A percentile compares a stretch with the other conserved stretches of the same genome.
phyloP scores from a whole-genome alignment of 257 asterid species.

The Anisodus tanguticus region DNA sequence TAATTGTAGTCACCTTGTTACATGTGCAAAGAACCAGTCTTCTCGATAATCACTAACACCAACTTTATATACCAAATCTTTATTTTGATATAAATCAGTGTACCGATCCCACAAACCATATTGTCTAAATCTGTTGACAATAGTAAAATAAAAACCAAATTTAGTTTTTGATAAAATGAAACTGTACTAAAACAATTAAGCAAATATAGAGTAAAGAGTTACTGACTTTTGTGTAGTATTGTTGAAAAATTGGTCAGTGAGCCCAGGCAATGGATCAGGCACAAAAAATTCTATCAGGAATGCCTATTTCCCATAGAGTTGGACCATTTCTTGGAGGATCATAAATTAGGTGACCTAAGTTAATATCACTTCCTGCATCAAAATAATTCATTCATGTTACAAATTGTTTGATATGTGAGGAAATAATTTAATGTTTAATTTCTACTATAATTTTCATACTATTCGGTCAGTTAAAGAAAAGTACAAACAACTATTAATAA shows the following conservation, averaged over 20 bases:
- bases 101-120: constrained; percentile 37
- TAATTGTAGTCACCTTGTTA: constrained; percentile 24
- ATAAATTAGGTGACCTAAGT: constrained; percentile 1
- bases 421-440: background rate
- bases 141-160: background rate
- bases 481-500: background rate
- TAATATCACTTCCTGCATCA: constrained; percentile 26
- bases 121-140: constrained; percentile 29
- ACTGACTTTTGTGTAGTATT: constrained; percentile 26
- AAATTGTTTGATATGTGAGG: too few relatives aligned
- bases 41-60: constrained; percentile 33
- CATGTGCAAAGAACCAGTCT: constrained; percentile 41
- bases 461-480: background rate
- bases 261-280: constrained; percentile 21
- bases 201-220: background rate
- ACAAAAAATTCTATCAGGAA: constrained; percentile 34
- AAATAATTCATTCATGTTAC: background rate
- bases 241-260: background rate
- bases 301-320: constrained; percentile 37
- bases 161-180: background rate
- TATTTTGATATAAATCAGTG: constrained; percentile 30
- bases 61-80: constrained; percentile 29
- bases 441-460: background rate
- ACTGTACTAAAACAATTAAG: background rate
- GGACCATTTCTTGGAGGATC: constrained; percentile 36